Percentiles rank a stretch among this genome's conserved stretches.
These are phyloP conservation scores for Fragaria iinumae DNA, from an alignment of 306 rosid genomes.

Conservation along the genomic window DNA sequence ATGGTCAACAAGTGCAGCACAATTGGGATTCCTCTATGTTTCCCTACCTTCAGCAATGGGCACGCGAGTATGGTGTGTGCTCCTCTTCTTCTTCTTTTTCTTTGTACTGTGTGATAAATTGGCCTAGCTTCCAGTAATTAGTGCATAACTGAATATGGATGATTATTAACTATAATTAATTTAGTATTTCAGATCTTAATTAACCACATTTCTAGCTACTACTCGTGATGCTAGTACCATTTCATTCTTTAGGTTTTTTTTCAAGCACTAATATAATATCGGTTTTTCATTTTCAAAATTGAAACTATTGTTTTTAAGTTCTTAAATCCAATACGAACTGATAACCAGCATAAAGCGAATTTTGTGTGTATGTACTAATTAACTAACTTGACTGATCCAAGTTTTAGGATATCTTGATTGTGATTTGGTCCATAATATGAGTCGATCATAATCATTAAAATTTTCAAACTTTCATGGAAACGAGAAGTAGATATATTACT, in stretches of 20 bases:
- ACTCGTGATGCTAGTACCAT: too few species aligned
- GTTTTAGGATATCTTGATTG: too few species aligned
- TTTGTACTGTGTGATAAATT: too few species aligned
- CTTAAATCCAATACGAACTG: too few species aligned
- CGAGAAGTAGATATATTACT: too few species aligned
- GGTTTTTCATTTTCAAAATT: background rate
- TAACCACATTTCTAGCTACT: background rate
- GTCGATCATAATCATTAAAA: too few species aligned
- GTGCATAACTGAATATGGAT: background rate
- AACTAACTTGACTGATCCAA: too few species aligned
- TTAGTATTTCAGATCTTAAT: too few species aligned
- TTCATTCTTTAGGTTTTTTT: too few species aligned
- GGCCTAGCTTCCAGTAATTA: background rate
- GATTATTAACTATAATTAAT: background rate
- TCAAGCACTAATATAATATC: too few species aligned
- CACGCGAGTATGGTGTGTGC: conserved; percentile 1
- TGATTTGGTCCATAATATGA: background rate
- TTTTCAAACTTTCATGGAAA: background rate
- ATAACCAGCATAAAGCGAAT: too few species aligned
- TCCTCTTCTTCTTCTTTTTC: background rate
- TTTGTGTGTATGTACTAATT: background rate
- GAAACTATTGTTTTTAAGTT: too few species aligned
- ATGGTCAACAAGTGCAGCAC: background rate
- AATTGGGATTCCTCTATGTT: conserved; percentile 1
- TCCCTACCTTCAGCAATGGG: conserved; percentile 16